These are phyloP conservation scores for Luffa aegyptiaca DNA, from an alignment of 306 rosid genomes.

Conservation along the genomic window DNA sequence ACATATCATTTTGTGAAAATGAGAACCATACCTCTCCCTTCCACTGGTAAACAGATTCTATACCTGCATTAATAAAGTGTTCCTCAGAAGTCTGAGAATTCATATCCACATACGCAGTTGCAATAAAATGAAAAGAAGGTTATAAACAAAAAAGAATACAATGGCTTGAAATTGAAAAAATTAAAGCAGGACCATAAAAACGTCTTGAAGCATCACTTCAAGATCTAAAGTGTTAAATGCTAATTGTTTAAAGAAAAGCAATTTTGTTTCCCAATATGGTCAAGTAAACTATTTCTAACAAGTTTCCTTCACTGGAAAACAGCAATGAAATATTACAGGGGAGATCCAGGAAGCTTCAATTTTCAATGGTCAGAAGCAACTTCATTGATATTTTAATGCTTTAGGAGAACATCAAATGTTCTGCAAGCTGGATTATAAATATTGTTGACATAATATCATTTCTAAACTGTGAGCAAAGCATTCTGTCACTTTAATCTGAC, in stretches of 20 bases:
- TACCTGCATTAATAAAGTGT: conserved; percentile 40
- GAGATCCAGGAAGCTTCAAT: background rate
- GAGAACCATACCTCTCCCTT: conserved; percentile 68
- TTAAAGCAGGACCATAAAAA: background rate
- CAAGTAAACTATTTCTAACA: background rate
- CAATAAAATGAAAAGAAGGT: background rate
- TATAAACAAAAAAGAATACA: background rate
- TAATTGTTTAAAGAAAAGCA: background rate
- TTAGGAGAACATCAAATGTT: background rate
- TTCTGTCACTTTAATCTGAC: background rate
- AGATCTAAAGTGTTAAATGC: background rate
- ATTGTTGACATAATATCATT: background rate
- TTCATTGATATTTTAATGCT: background rate
- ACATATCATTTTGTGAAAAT: background rate
- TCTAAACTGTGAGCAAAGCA: background rate
- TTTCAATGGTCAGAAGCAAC: background rate
- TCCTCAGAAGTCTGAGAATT: conserved; percentile 1
- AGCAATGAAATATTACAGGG: background rate
- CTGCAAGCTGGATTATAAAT: background rate
- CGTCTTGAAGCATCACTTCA: background rate
- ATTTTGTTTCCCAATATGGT: background rate
- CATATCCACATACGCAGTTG: background rate
- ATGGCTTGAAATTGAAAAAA: background rate
- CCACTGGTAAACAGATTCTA: conserved; percentile 82
- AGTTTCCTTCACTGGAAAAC: background rate